Evolutionary conservation across 2,329 filamentous ascomycete species (phyloP), one percentile per base, ranked within the genome.

Genomic region (Diplodia corticola): DNA sequence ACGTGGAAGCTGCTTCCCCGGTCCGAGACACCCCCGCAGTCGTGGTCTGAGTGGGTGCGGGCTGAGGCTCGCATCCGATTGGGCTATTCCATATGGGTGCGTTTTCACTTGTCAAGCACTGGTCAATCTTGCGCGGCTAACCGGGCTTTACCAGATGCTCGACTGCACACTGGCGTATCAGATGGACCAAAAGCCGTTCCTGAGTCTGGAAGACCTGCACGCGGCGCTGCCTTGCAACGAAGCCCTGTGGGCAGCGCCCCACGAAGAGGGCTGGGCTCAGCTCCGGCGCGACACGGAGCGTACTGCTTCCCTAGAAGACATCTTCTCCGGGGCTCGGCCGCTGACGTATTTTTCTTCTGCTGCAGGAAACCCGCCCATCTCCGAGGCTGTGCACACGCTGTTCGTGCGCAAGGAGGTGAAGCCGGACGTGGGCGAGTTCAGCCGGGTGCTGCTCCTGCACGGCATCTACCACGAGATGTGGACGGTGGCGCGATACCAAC

Each of bases 401-500:
- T 85, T 84, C 69, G 77, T 83, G 24, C 81, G 84, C 68, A 85
- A 85, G 69, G 75, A 72, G 40, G 71, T 84, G 6, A 74, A 80
- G 10, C 70, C 76, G 0, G 76, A 75, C 17, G 78, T 81, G 37
- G 81, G 82, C 20, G 82, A 85, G 49, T 82, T 85, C 66, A 80
- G 80, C 37, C 79, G 82, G 12, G 76, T 81, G 26, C 72, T 85
- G 9, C 75, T 83, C 20, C 78, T 85, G 26, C 82, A 84, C 69
- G 82, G 81, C 5, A 75, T 85, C 9, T 84, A 82, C 64, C 80
- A 79, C 28, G 77, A 82, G 46, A 81, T 80, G 59, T 83, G 81
- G 79, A 80, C 84, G 64, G 79, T 85, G 1, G 77, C 79, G 13
- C 74, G 76, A 17, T 82, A 82, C 60, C 80, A 80, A 57, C 76